Conservation (phyloP, 2,329 filamentous ascomycete species). For the Fusarium euwallaceae region DNA sequence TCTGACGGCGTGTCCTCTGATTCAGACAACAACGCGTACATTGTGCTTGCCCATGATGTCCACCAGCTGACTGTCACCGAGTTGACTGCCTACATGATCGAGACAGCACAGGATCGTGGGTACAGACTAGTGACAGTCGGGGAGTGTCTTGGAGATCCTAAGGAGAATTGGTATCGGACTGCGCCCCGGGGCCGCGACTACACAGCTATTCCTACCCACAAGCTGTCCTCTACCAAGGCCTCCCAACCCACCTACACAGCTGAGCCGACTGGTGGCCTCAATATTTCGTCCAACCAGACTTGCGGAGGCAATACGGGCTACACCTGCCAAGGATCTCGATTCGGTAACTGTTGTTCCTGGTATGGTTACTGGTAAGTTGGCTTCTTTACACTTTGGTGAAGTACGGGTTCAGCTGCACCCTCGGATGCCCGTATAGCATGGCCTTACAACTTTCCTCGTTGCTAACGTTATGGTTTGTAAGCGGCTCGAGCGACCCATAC, state of each 20-base stretch:
- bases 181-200: conserved; percentile 33
- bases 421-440: neutral
- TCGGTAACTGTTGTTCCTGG: conserved; percentile 57
- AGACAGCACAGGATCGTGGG: conserved; percentile 56
- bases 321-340: conserved; percentile 53
- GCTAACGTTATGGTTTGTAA: conserved; percentile 37
- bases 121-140: conserved; percentile 66
- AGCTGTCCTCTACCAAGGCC: conserved; percentile 14
- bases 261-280: conserved; percentile 36
- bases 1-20: conserved; percentile 52
- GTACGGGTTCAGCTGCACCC: conserved; percentile 2
- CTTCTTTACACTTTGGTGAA: neutral
- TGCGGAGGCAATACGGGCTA: conserved; percentile 54
- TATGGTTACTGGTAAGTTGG: conserved; percentile 56
- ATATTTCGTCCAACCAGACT: conserved; percentile 51
- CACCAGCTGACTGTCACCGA: conserved; percentile 61
- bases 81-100: conserved; percentile 59
- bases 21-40: conserved; percentile 53
- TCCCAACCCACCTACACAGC: conserved; percentile 29
- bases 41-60: conserved; percentile 67
- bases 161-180: conserved; percentile 65
- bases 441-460: neutral
- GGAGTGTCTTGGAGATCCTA: conserved; percentile 67
- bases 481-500: conserved; percentile 50
- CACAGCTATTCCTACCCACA: conserved; percentile 25